Evolutionary conservation across 2,329 filamentous ascomycete species (phyloP).

Genomic region (Alternaria postmessia): DNA sequence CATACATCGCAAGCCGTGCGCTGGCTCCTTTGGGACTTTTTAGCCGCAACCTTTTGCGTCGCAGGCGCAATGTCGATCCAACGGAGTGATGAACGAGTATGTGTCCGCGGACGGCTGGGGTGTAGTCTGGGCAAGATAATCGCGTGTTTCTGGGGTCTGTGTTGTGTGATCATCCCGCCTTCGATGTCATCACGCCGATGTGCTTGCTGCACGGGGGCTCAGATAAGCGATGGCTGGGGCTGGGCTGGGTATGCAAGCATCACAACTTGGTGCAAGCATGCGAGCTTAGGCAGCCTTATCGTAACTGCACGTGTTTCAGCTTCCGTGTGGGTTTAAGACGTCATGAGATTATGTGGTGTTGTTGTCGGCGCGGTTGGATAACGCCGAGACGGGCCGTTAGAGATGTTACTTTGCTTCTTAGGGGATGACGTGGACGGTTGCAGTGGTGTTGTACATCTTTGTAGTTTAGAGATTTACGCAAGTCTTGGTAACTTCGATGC

Average conservation of each 20-base stretch:
- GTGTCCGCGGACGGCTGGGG: background rate
- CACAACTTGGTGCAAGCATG: conserved; percentile 5
- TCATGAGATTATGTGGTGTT: conserved; percentile 3
- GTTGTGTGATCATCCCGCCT: conserved; percentile 7
- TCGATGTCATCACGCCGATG: conserved; percentile 10
- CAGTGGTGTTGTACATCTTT: conserved; percentile 6
- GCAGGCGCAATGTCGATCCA: conserved; percentile 6
- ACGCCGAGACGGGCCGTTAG: conserved; percentile 16
- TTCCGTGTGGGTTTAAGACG: conserved; percentile 3
- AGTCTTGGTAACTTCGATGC: background rate
- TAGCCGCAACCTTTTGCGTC: conserved; percentile 3
- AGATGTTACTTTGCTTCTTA: background rate
- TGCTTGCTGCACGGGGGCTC: background rate
- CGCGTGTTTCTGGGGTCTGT: conserved; percentile 1
- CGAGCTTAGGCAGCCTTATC: conserved; percentile 1
- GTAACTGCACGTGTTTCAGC: conserved; percentile 14
- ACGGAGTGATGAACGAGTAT: background rate
- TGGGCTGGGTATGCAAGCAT: background rate
- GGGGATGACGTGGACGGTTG: conserved; percentile 5
- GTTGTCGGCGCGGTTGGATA: conserved; percentile 11
- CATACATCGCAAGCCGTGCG: background rate
- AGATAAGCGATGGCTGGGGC: conserved; percentile 9
- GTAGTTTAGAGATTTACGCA: background rate
- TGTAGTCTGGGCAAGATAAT: conserved; percentile 1
- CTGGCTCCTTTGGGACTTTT: background rate